phyloP scores from a whole-genome alignment of 331 rosid species.

The Quercus lobata region DNA sequence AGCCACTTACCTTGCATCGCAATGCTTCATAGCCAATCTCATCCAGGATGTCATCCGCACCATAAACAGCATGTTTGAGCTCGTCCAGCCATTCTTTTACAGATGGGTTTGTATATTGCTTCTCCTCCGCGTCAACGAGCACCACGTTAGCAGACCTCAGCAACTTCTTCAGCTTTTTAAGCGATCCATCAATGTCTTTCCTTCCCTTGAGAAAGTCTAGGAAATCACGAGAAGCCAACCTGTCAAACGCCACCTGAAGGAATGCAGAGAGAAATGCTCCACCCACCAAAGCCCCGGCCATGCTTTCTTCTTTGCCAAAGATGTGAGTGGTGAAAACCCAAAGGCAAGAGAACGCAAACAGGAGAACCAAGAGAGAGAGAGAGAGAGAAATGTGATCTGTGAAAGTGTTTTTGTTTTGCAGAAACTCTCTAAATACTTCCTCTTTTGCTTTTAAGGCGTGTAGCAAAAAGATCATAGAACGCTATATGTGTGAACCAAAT shows the following conservation, averaged over 20 bases:
- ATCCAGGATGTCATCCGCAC: slow-evolving; percentile 11
- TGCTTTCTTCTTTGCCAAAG: background rate
- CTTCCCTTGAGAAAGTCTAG: background rate
- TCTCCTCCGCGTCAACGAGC: slow-evolving; percentile 17
- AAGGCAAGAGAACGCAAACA: no score
- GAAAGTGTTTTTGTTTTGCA: no score
- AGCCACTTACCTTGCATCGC: background rate
- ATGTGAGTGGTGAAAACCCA: background rate
- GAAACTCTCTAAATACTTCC: no score
- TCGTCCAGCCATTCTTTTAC: slow-evolving; percentile 18
- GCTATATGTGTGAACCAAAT: no score
- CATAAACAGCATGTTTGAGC: slow-evolving; percentile 15
- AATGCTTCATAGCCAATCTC: background rate
- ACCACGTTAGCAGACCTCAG: background rate
- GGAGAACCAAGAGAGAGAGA: fast-evolving
- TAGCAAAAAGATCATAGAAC: no score
- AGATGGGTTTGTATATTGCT: background rate
- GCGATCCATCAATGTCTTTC: background rate
- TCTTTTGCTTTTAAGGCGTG: no score
- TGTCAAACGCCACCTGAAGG: background rate
- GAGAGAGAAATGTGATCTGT: no score
- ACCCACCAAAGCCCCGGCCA: background rate
- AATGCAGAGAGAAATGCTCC: background rate
- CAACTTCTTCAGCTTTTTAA: background rate
- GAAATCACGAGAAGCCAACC: background rate